Evolutionary conservation across 495 filamentous ascomycete genomes (phyloP).

Genomic region (Penicillium riverlandense): DNA sequence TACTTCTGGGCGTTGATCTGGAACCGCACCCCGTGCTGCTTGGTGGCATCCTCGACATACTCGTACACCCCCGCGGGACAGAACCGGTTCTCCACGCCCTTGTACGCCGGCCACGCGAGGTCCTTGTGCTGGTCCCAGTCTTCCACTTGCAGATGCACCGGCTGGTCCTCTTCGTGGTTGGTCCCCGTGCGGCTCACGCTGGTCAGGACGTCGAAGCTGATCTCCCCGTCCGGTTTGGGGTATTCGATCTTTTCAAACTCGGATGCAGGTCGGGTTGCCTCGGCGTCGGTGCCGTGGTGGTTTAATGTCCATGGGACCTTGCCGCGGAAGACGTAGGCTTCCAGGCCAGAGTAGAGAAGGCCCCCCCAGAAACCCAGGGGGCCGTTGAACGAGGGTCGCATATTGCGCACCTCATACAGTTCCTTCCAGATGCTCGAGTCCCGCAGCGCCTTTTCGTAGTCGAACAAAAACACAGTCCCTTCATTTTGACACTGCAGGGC

Average conservation of each 20-base stretch:
- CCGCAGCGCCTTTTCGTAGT: slow-evolving; percentile 89
- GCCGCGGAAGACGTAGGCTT: slow-evolving; percentile 82
- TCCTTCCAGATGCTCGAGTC: slow-evolving; percentile 88
- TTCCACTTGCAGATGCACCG: slow-evolving; percentile 86
- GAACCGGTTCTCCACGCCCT: slow-evolving; percentile 96
- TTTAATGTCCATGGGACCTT: slow-evolving; percentile 87
- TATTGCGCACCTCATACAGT: slow-evolving; percentile 91
- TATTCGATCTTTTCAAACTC: slow-evolving; percentile 86
- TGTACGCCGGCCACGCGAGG: slow-evolving; percentile 76
- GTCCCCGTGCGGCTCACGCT: slow-evolving; percentile 90
- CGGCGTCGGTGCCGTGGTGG: slow-evolving; percentile 58
- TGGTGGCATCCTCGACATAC: slow-evolving; percentile 85
- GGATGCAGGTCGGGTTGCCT: slow-evolving; percentile 73
- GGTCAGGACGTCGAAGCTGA: slow-evolving; percentile 93
- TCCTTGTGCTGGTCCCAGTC: slow-evolving; percentile 89
- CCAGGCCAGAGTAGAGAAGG: slow-evolving; percentile 86
- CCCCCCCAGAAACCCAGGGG: slow-evolving; percentile 83
- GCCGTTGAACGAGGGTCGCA: slow-evolving; percentile 87
- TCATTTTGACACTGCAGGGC: slow-evolving; percentile 55
- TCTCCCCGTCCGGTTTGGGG: slow-evolving; percentile 88
- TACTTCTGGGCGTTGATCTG: slow-evolving; percentile 98
- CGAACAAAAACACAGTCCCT: slow-evolving; percentile 81
- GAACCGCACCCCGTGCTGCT: slow-evolving; percentile 80
- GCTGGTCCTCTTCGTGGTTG: slow-evolving; percentile 98
- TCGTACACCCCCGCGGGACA: slow-evolving; percentile 99